Base-by-base conservation (phyloP, 2,329 filamentous ascomycete species). In the Scortechinia acanthostroma region DNA sequence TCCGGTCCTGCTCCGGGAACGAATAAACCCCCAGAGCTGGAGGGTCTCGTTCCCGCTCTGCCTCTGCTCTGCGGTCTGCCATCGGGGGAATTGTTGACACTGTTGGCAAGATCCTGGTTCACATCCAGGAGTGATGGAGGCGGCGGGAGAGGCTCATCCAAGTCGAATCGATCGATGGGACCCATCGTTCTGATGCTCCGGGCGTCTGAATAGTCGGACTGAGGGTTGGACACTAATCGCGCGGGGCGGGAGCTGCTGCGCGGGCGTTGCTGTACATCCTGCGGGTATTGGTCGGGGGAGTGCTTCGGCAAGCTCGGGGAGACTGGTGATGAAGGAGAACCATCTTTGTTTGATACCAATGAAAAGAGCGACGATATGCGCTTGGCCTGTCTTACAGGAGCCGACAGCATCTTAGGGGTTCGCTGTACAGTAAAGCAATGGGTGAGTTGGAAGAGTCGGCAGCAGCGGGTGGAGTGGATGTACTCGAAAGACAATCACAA, bases 351-450 rank as follows among this genome's bases (percentile, higher is more conserved):
- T 19, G 60, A 60, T 13, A 61, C 57, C 48, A 68, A 47, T 4
- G 65, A 67, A 48, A 69, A 68, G 42, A 70, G 58, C 28, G 66
- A 70, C 10, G 66, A 68, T 47, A 69, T 64, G 47, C 65, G 65
- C 55, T 62, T 66, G 47, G 63, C 64, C 46, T 63, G 64, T 19
- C 20, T 40, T 6, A 40, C 35, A 19, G 35, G 35, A 40, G 35
- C 35, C 17, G 35, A 40, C 35, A 40, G 17, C 35, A 40, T 40
- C 35, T 40, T 40, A n/a, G n/a, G n/a, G n/a, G n/a, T n/a, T n/a
- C n/a, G n/a, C n/a, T n/a, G n/a, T n/a, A n/a, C n/a, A n/a, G n/a
- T n/a, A n/a, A n/a, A n/a, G n/a, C n/a, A n/a, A n/a, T n/a, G n/a
- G n/a, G n/a, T n/a, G n/a, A n/a, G n/a, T n/a, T n/a, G n/a, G n/a